phyloP scores from a whole-genome alignment of 345 rosid species.

The Populus nigra region DNA sequence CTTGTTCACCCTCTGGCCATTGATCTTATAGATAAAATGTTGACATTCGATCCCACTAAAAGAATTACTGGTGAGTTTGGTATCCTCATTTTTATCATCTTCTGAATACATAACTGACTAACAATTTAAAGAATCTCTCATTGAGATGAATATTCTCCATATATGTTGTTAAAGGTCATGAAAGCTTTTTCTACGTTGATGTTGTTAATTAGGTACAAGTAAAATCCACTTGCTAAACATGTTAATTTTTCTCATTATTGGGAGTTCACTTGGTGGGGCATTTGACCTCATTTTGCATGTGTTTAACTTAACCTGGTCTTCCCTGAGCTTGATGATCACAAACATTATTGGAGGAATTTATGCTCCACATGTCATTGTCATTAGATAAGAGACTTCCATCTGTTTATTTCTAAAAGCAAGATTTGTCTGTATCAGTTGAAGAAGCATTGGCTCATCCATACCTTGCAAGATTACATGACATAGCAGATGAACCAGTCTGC shows the following conservation, averaged over 20 bases:
- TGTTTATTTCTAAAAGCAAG: constrained; percentile 4
- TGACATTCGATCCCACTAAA: constrained; percentile 84
- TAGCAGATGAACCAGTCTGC: constrained; percentile 89
- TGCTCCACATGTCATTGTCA: neutral
- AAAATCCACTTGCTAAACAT: neutral
- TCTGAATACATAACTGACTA: neutral
- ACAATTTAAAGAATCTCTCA: neutral
- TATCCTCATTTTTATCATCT: neutral
- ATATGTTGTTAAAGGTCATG: neutral
- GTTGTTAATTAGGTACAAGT: neutral
- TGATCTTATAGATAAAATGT: constrained; percentile 83
- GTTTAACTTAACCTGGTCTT: neutral
- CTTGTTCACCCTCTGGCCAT: constrained; percentile 76
- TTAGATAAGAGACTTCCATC: neutral
- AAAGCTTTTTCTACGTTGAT: neutral
- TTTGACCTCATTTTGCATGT: neutral
- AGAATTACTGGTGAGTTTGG: constrained; percentile 80
- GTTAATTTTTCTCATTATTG: neutral
- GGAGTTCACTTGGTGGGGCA: neutral
- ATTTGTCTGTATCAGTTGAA: constrained; percentile 57
- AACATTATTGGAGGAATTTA: neutral
- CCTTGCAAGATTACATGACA: constrained; percentile 76
- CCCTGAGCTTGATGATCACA: neutral
- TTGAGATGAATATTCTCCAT: neutral
- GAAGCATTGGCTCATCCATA: constrained; percentile 89